These are phyloP conservation scores for Vachellia collinsii DNA, from an alignment of 306 rosid genomes.

Conservation along the genomic window DNA sequence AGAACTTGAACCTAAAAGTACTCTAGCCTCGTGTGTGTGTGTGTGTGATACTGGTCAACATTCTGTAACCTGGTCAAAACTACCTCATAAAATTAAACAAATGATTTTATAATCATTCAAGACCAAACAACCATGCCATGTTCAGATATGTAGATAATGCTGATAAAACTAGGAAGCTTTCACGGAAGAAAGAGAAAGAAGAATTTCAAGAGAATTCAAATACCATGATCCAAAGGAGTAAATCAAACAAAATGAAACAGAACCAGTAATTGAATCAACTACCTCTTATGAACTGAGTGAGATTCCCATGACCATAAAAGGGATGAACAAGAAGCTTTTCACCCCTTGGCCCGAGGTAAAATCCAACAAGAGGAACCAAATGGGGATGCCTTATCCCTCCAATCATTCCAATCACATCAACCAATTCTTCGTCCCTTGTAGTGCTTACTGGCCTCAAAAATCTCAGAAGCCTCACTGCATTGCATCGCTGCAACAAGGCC, in stretches of 20 bases:
- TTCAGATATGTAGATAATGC: conserved; percentile 6
- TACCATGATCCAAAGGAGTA: conserved; percentile 20
- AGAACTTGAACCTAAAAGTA: background rate
- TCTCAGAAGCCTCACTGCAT: conserved; percentile 72
- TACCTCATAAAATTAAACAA: conserved; percentile 15
- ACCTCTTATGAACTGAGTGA: conserved; percentile 86
- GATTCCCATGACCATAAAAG: conserved; percentile 68
- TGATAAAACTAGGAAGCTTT: conserved; percentile 33
- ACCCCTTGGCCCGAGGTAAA: conserved; percentile 90
- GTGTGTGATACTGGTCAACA: conserved; percentile 34
- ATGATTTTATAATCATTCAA: conserved; percentile 13
- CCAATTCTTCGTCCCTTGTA: conserved; percentile 61
- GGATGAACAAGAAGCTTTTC: conserved; percentile 97
- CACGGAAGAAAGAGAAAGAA: conserved; percentile 19
- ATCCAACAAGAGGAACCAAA: conserved; percentile 90
- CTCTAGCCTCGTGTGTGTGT: background rate
- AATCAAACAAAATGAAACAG: background rate
- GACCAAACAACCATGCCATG: conserved; percentile 11
- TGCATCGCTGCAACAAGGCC: conserved; percentile 76
- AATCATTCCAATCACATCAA: conserved; percentile 58
- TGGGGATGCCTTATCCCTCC: conserved; percentile 75
- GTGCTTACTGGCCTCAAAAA: conserved; percentile 86
- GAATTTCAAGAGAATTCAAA: conserved; percentile 21
- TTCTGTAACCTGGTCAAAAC: conserved; percentile 30
- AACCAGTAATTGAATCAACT: conserved; percentile 16